phyloP scores from a whole-genome alignment of 2,329 filamentous ascomycete genomes.

The Aureobasidium sp. region DNA sequence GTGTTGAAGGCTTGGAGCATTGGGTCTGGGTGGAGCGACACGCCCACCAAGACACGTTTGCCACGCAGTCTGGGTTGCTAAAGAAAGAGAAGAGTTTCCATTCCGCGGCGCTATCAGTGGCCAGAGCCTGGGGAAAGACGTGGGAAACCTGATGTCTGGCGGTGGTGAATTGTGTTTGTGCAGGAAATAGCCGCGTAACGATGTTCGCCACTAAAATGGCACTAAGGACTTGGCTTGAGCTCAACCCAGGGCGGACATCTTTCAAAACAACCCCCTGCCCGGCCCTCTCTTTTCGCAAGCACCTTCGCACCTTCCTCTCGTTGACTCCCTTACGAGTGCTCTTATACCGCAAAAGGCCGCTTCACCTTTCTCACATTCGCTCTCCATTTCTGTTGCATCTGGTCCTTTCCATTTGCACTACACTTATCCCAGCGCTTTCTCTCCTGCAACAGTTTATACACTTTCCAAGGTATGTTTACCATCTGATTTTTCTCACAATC shows the following conservation, averaged over 20 bases:
- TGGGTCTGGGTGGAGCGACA: background rate
- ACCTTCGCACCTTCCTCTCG: constrained; percentile 16
- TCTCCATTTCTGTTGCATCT: constrained; percentile 14
- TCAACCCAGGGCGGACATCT: constrained; percentile 3
- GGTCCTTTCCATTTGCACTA: constrained; percentile 15
- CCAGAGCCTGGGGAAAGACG: constrained; percentile 2
- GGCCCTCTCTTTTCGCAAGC: constrained; percentile 3
- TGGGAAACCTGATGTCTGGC: constrained; percentile 6
- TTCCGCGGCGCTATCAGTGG: constrained; percentile 7
- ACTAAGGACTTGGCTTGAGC: constrained; percentile 15
- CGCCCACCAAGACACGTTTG: constrained; percentile 1
- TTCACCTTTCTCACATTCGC: constrained; percentile 16
- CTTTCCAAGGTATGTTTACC: constrained; percentile 15
- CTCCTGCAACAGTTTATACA: constrained; percentile 16
- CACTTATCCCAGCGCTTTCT: constrained; percentile 16
- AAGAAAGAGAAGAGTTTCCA: constrained; percentile 7
- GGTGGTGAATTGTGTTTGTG: constrained; percentile 14
- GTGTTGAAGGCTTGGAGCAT: constrained; percentile 1
- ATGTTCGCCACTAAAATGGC: constrained; percentile 13
- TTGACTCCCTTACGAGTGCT: constrained; percentile 4
- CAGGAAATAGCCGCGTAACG: constrained; percentile 16
- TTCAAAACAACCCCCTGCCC: constrained; percentile 13
- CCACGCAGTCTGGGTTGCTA: background rate
- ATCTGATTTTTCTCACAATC: background rate
- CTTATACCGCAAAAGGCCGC: constrained; percentile 6